Evolutionary conservation across 2,329 filamentous ascomycete genomes (phyloP).

Genomic region (Paradendryphiella salina): DNA sequence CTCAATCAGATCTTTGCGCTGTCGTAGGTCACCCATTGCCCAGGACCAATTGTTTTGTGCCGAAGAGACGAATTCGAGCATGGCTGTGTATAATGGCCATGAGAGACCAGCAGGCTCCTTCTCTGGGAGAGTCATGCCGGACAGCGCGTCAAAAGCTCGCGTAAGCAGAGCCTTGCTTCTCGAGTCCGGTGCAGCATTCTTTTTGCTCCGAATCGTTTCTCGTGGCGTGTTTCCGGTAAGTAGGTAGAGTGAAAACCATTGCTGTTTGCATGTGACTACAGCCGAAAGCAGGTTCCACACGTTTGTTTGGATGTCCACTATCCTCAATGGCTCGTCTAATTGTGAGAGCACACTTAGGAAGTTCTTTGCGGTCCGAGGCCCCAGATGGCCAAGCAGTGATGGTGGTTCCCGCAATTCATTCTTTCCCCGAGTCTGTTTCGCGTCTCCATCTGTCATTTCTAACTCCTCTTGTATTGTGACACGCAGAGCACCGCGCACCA

Average conservation of each 20-base stretch:
- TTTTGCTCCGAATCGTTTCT: conserved; percentile 65
- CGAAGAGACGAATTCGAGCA: conserved; percentile 83
- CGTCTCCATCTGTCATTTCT: conserved; percentile 8
- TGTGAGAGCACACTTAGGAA: conserved; percentile 79
- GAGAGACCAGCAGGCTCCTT: conserved; percentile 45
- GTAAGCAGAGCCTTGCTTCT: conserved; percentile 69
- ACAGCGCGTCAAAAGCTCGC: conserved; percentile 71
- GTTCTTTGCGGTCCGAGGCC: conserved; percentile 77
- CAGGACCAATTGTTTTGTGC: conserved; percentile 96
- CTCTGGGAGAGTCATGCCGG: conserved; percentile 65
- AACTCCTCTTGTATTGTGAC: conserved; percentile 46
- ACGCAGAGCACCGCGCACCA: conserved; percentile 71
- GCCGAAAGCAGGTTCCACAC: conserved; percentile 87
- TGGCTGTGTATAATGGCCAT: conserved; percentile 64
- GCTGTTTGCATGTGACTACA: conserved; percentile 85
- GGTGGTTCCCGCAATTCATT: conserved; percentile 65
- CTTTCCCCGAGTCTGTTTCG: conserved; percentile 7
- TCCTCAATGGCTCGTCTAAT: conserved; percentile 73
- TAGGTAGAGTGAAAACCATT: conserved; percentile 93
- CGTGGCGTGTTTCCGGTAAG: conserved; percentile 85
- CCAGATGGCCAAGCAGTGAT: conserved; percentile 90
- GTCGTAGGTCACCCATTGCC: conserved; percentile 79
- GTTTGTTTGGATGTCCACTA: conserved; percentile 64
- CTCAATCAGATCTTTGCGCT: conserved; percentile 72
- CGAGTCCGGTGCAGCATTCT: conserved; percentile 45